Base-by-base conservation (phyloP, 495 filamentous ascomycete genomes). In the Clavariopsis aquatica region DNA sequence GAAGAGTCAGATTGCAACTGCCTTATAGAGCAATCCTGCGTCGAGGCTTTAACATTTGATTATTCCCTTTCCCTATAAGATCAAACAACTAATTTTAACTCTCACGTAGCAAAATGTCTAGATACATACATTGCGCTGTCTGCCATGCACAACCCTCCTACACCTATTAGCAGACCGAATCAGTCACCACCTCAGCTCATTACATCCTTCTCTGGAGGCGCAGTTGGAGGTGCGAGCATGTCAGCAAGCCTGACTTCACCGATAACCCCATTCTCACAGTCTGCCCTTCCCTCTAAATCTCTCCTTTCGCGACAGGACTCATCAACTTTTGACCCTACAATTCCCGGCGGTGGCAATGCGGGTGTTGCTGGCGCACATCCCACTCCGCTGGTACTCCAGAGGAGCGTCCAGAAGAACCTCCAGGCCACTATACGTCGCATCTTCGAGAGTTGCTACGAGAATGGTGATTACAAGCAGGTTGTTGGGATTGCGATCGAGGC, bases 401-500 rank as follows among this genome's bases (percentile, higher is more conserved):
- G 80, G 57, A 78, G 78, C 56, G 82, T 86, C 4, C 87, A 93
- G 72, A 81, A 82, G 24, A 89, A 88, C 43, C 79, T 99, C 57
- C 88, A 97, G 65, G 75, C 77, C 27, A 85, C 96, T 24, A 93
- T 98, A 59, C 86, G 96, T 73, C 83, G 90, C 26, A 78, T 99
- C 51, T 98, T 99, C 66, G 90, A 96, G 76, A 89, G 84, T 73
- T 96, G 94, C 77, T 89, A 96, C 71, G 80, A 83, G 60, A 86
- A 91, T 69, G 91, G 88, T 60, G 86, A 91, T 53, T 99, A 96
- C 78, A 85, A 91, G 60, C 95, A 98, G 75, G 95, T 98, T n/a
- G 93, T 99, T 62, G 95, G 95, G 54, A 97, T 99, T 63, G 94
- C 95, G 13, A 88, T 99, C 38, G 95, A 99, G 72, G 95, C 95